A percentile compares a stretch with the other conserved stretches of the same genome.
These are phyloP conservation scores for Xerocomus amazonicus DNA, from an alignment of 1,284 basidiomycete genomes.

Conservation along the genomic window DNA sequence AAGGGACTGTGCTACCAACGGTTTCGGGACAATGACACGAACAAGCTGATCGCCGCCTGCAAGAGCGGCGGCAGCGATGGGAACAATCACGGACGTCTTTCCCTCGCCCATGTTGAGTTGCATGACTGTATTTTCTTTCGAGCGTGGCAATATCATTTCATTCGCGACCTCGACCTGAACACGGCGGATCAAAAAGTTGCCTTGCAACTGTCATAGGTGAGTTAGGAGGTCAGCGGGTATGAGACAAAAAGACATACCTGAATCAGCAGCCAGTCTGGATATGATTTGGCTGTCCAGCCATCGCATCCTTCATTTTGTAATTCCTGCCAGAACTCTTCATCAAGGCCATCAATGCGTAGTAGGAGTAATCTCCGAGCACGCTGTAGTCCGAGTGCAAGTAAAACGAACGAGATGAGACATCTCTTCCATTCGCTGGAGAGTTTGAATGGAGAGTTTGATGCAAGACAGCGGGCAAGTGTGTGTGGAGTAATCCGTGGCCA, in stretches of 20 bases:
- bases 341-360: background rate
- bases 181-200: background rate
- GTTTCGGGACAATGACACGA: background rate
- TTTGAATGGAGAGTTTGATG: conserved; percentile 1
- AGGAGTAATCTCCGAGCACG: conserved; percentile 24
- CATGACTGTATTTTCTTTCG: background rate
- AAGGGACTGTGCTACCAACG: background rate
- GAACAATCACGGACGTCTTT: conserved; percentile 1
- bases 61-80: background rate
- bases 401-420: conserved; percentile 28
- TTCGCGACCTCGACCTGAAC: background rate
- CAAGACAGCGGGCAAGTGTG: background rate
- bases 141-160: background rate
- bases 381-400: conserved; percentile 32
- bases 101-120: conserved; percentile 2
- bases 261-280: conserved; percentile 43
- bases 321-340: conserved; percentile 35
- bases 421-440: conserved; percentile 26
- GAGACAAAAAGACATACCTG: conserved; percentile 29
- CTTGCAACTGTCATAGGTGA: conserved; percentile 35
- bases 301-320: conserved; percentile 23
- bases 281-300: conserved; percentile 9
- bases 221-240: background rate
- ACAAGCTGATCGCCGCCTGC: background rate
- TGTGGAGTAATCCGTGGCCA: conserved; percentile 1